phyloP scores from a whole-genome alignment of 1,139 yeast genomes.

The Geotrichum europaeum region DNA sequence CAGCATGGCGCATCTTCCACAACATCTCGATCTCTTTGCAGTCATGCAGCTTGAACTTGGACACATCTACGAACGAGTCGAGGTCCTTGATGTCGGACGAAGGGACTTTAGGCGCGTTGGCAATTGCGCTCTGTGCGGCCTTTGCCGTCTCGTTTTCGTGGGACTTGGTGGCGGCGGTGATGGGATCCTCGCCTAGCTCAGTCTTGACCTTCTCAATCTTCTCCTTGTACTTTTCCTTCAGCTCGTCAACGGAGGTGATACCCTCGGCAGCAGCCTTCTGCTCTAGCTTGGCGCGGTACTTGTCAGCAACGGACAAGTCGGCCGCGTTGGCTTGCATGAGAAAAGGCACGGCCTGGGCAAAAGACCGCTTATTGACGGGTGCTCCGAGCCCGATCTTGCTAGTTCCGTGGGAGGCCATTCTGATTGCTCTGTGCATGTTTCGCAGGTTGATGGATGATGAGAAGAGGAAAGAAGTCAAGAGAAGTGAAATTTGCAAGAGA shows the following conservation, averaged over 20 bases:
- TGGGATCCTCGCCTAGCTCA: slow-evolving; percentile 31
- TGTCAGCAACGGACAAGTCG: slow-evolving; percentile 18
- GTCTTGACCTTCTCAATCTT: slow-evolving; percentile 52
- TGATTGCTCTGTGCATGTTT: slow-evolving; percentile 8
- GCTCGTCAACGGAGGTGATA: slow-evolving; percentile 49
- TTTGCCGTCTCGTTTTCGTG: slow-evolving; percentile 20
- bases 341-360: slow-evolving; percentile 9
- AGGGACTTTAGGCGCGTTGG: slow-evolving; percentile 15
- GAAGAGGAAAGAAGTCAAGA: not conserved
- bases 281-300: slow-evolving; percentile 42
- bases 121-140: slow-evolving; percentile 15
- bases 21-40: slow-evolving; percentile 65
- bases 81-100: slow-evolving; percentile 57
- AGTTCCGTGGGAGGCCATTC: slow-evolving; percentile 9
- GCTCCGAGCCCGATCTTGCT: slow-evolving; percentile 7
- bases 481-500: not conserved
- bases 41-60: slow-evolving; percentile 50
- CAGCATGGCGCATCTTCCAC: slow-evolving; percentile 84
- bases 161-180: slow-evolving; percentile 10
- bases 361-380: slow-evolving; percentile 5
- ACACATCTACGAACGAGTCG: slow-evolving; percentile 62
- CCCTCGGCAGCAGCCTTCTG: slow-evolving; percentile 44
- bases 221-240: slow-evolving; percentile 48
- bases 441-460: not conserved
- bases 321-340: slow-evolving; percentile 13